phyloP scores from a whole-genome alignment of 106 monocot species.

The Dioscorea alata region DNA sequence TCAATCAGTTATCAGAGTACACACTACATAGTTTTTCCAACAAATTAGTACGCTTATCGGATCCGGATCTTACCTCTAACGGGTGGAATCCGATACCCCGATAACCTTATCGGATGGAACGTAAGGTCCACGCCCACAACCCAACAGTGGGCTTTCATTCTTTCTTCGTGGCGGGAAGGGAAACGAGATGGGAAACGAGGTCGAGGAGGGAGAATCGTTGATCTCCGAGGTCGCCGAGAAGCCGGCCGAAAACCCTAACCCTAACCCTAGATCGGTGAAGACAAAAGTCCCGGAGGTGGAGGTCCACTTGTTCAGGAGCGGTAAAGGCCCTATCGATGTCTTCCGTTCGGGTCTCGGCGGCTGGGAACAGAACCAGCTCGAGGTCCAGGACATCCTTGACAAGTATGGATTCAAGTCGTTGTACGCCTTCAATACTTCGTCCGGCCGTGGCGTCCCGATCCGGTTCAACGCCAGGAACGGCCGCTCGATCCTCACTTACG shows the following conservation, averaged over 20 bases:
- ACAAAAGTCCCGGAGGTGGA: conserved; percentile 67
- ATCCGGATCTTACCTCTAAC: no score
- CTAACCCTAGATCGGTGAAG: conserved; percentile 24
- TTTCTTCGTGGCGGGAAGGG: neutral
- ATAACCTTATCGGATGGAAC: no score
- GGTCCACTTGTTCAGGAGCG: conserved; percentile 52
- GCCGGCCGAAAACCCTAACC: neutral
- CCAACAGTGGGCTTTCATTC: no score
- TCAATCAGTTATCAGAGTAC: no score
- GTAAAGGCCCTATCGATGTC: conserved; percentile 50
- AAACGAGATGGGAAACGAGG: neutral
- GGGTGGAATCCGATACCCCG: no score
- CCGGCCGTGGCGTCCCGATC: conserved; percentile 53
- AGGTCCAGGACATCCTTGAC: conserved; percentile 84
- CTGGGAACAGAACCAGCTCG: conserved; percentile 79
- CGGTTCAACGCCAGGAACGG: conserved; percentile 73
- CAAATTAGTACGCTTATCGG: no score
- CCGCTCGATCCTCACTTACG: conserved; percentile 73
- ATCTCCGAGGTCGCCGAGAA: neutral
- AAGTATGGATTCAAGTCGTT: conserved; percentile 65
- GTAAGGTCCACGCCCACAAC: no score
- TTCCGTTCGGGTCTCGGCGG: conserved; percentile 77
- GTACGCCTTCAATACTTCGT: conserved; percentile 46
- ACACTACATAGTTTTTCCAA: no score
- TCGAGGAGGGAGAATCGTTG: neutral